These are phyloP conservation scores for Teunomyces funiuensis DNA, from an alignment of 805 yeast species.

Conservation along the genomic window DNA sequence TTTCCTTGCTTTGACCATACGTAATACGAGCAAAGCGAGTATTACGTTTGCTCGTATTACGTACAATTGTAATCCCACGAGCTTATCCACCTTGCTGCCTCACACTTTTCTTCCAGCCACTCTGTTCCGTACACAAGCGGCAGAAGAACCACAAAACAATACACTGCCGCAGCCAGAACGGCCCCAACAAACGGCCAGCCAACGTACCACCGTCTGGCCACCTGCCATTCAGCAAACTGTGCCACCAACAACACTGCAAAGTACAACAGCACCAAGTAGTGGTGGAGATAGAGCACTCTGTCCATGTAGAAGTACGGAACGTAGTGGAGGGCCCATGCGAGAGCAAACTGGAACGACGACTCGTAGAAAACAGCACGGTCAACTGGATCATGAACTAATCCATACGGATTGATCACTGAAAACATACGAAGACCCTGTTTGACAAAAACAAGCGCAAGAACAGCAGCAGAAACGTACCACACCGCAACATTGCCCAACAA, in stretches of 20 bases:
- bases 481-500: conserved; percentile 60
- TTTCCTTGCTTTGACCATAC: too few species aligned
- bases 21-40: too few species aligned
- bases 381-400: conserved; percentile 13
- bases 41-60: conserved; percentile 15
- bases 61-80: conserved; percentile 48
- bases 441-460: conserved; percentile 27
- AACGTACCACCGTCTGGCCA: conserved; percentile 20
- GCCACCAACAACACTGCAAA: conserved; percentile 47
- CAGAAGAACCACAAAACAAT: conserved; percentile 25
- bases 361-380: conserved; percentile 17
- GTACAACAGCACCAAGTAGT: conserved; percentile 51
- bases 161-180: conserved; percentile 17
- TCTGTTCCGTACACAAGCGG: conserved; percentile 49
- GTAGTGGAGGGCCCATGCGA: conserved; percentile 61
- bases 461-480: conserved; percentile 16
- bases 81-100: conserved; percentile 30
- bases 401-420: conserved; percentile 32
- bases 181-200: conserved; percentile 25
- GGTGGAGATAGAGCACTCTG: conserved; percentile 42
- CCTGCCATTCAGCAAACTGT: conserved; percentile 45
- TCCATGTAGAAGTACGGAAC: conserved; percentile 51
- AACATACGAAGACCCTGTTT: conserved; percentile 21
- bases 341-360: conserved; percentile 34
- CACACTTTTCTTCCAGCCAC: conserved; percentile 48